Evolutionary conservation across 805 yeast genomes (phyloP).

Genomic region (Metschnikowia continentalis): DNA sequence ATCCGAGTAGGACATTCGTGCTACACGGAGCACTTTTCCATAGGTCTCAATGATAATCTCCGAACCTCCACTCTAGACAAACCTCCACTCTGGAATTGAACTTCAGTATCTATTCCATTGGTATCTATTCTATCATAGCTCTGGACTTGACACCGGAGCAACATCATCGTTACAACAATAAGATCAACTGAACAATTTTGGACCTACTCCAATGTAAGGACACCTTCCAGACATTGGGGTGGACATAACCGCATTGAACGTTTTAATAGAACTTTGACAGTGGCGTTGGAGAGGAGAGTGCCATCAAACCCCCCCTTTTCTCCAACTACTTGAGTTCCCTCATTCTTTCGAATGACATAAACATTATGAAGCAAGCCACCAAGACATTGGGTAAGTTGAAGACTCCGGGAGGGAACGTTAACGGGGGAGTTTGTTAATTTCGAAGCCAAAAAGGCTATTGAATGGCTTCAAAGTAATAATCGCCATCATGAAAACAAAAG

Average conservation of each 20-base stretch:
- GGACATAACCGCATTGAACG: slow-evolving; percentile 89
- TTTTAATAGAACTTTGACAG: slow-evolving; percentile 81
- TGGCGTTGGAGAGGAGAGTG: slow-evolving; percentile 70
- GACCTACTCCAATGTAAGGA: slow-evolving; percentile 78
- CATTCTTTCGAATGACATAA: slow-evolving; percentile 76
- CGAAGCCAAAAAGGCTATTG: slow-evolving; percentile 84
- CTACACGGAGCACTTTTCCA: too few species aligned
- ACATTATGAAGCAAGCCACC: slow-evolving; percentile 84
- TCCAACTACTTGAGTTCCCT: slow-evolving; percentile 83
- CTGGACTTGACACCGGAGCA: slow-evolving; percentile 80
- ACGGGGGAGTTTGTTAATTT: slow-evolving; percentile 91
- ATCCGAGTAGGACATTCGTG: slow-evolving; percentile 30
- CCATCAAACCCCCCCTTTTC: slow-evolving; percentile 82
- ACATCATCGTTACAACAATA: slow-evolving; percentile 74
- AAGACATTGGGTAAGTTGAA: slow-evolving; percentile 84
- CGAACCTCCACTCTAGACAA: too few species aligned
- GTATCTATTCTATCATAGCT: too few species aligned
- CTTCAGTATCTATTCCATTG: too few species aligned
- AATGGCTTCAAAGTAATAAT: slow-evolving; percentile 80
- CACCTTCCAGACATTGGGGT: slow-evolving; percentile 69
- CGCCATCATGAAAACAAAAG: slow-evolving; percentile 74
- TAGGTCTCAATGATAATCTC: too few species aligned
- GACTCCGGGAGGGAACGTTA: slow-evolving; percentile 79
- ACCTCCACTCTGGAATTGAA: too few species aligned
- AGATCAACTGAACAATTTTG: slow-evolving; percentile 80